Evolutionary conservation across 1,139 yeast genomes (phyloP), one percentile per base, ranked within the genome.

Genomic region (Candida sp.): DNA sequence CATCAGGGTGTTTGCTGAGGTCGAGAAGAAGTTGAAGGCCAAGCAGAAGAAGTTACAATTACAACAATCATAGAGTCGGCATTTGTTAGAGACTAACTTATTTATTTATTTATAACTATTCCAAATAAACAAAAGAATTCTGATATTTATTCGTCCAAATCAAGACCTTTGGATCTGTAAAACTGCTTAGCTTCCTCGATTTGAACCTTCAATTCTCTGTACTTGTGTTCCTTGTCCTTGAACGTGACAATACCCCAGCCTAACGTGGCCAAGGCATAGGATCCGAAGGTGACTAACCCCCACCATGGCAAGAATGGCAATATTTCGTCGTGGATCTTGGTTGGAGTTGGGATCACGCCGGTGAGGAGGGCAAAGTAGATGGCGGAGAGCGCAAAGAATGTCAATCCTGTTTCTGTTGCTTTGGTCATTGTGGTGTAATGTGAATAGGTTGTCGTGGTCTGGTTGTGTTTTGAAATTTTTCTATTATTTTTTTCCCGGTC

Each of bases 1-100:
- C 33, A 85, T 93, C 56, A 79, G 83, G 54, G 97, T 85, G 3
- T 93, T 93, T 73, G 91, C 96, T 3, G 88, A 88, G 61, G 83
- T 90, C 49, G 98, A 93, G 67, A 83, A 85, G 72, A 77, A 75
- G 61, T 71, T 88, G 63, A 85, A 85, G 57, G 70, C 73, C 48
- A 77, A 70, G 56, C 57, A 54, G 50, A 54, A 42, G 26, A 12
- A 27, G 38, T 37, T 35, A 23, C 28, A 37, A 37, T 23, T 37
- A 23, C 41, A 37, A 37, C 41, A 23, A 37, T 22, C 8, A n/a
- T n/a, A n/a, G 23, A 38, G 22, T 42, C 17, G 17, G 17, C 17
- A 17, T 17, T 1, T 17, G 17, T 17, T 17, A 17, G 17, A 17
- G 17, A 17, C 17, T 17, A 17, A 17, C 11, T 42, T 42, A 31